Base-by-base conservation (phyloP, 2,329 filamentous ascomycete species). In the Sphaerulina populicola region DNA sequence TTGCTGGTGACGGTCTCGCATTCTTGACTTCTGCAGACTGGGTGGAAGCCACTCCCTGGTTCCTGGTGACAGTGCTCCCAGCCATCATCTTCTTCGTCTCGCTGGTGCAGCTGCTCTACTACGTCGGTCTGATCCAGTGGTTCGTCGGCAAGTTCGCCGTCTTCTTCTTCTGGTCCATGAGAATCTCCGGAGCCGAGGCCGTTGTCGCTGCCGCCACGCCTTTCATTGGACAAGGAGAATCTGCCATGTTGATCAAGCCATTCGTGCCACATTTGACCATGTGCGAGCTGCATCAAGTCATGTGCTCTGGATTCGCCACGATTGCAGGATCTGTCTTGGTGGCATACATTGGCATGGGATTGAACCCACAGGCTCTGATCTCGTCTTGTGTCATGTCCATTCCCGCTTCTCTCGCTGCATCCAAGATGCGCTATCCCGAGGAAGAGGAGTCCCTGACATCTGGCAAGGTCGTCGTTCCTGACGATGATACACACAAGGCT, bases 321-420 rank as follows among this genome's bases (percentile, higher is more conserved):
- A 95, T 96, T 62, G 86, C 89, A 10, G 90, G 90, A 55, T 88
- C 83, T 62, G 87, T 94, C 10, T 74, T 96, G 35, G 84, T 93
- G 27, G 86, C 86, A 11, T 96, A 94, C 69, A 90, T 95, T 57
- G 74, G 76, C 27, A 81, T 95, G 62, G 89, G 89, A 37, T 76
- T 95, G 49, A 93, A 89, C 68, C 76, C 86, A 0, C 85, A 94
- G 67, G 89, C 87, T 2, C 76, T 96, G 42, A 85, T 95, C 27
- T 94, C 88, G 2, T 90, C 86, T 6, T 95, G 89, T 66, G 89
- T 95, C 68, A 96, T 96, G 90, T 90, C 85, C 62, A 95, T 95
- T 57, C 90, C 90, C 0, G 89, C 89, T 1, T 94, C 88, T 3
- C 77, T 96, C 11, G 89, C 89, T 45, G 83, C 93, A 55, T 91